phyloP scores from a whole-genome alignment of 768 basidiomycete genomes.

The Pilatotrama ljubarskyi region DNA sequence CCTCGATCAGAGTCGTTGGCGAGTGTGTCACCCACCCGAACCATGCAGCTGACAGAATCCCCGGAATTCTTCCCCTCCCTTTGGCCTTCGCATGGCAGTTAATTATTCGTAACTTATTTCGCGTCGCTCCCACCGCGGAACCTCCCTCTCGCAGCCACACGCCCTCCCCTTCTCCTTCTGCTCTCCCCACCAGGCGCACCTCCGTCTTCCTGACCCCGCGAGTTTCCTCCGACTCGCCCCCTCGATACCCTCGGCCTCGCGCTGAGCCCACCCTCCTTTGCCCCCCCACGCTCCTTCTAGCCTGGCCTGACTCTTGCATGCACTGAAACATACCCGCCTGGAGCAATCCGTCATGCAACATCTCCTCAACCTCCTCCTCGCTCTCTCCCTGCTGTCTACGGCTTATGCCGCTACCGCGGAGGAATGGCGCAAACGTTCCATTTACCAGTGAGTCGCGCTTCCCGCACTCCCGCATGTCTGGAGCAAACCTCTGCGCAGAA shows the following conservation, averaged over 20 bases:
- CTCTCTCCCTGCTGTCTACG: conserved; percentile 31
- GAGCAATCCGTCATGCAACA: conserved; percentile 22
- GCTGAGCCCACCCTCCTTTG: conserved; percentile 16
- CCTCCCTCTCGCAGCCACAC: background rate
- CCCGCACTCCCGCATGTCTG: background rate
- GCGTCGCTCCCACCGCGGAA: background rate
- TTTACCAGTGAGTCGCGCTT: conserved; percentile 65
- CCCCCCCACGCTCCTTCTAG: conserved; percentile 9
- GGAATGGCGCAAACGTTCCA: conserved; percentile 74
- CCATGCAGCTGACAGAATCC: background rate
- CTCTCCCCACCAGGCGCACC: background rate
- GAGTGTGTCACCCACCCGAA: background rate
- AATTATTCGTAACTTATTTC: background rate
- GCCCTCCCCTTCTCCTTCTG: background rate
- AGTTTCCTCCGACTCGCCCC: conserved; percentile 3
- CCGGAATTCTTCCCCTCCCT: background rate
- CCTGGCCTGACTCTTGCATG: conserved; percentile 4
- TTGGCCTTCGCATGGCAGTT: background rate
- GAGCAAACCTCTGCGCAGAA: conserved; percentile 34
- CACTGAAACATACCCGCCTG: conserved; percentile 17
- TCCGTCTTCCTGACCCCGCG: conserved; percentile 3
- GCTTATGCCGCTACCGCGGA: conserved; percentile 63
- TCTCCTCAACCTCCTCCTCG: conserved; percentile 30
- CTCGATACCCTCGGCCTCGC: conserved; percentile 8
- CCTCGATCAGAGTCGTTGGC: background rate